Evolutionary conservation across 2,329 filamentous ascomycete species (phyloP), one percentile per base, ranked within the genome.

Genomic region (Trichophyton verrucosum): DNA sequence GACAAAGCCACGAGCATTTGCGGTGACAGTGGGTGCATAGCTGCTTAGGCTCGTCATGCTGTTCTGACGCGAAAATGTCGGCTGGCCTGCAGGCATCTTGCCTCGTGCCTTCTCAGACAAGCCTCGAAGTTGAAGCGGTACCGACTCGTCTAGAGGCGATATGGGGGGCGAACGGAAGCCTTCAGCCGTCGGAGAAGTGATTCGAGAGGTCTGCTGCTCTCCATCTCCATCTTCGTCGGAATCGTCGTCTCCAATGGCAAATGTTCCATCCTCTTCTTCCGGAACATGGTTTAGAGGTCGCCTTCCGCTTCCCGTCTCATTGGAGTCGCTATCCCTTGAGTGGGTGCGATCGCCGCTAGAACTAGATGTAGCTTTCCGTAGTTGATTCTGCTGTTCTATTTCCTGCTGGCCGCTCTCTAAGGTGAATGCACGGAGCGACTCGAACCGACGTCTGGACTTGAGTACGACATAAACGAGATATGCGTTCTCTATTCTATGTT

Each of bases 41-140:
- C 84, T 85, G 61, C 80, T 83, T 40, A 96, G 79, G 68, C 90
- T 96, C 1, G 88, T 88, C 30, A 86, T 89, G 72, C 91, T 95
- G 70, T 94, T 96, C 69, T 96, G 91, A 17, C 92, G 81, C 0
- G 91, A 96, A 71, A 96, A 96, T 1, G 83, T 83, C n/a, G 83
- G 82, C 57, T 86, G 80, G 1, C 89, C 88, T 11, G 88, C 90
- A 30, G 92, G 94, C 85, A 95, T 90, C 74, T 99, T 99, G 6
- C 94, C 94, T 57, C 94, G 81, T 15, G 94, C 94, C 73, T 97
- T 99, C 74, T 97, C 94, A 20, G 92, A 96, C 89, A 97, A 96
- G 60, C 91, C 91, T 61, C 89, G 83, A 33, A 95, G 73, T 71
- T 96, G 91, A 20, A 85, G 80, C 13, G 90, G 91, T 8, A 95